phyloP scores from a whole-genome alignment of 2,329 filamentous ascomycete species.

The Botrytis fabae region DNA sequence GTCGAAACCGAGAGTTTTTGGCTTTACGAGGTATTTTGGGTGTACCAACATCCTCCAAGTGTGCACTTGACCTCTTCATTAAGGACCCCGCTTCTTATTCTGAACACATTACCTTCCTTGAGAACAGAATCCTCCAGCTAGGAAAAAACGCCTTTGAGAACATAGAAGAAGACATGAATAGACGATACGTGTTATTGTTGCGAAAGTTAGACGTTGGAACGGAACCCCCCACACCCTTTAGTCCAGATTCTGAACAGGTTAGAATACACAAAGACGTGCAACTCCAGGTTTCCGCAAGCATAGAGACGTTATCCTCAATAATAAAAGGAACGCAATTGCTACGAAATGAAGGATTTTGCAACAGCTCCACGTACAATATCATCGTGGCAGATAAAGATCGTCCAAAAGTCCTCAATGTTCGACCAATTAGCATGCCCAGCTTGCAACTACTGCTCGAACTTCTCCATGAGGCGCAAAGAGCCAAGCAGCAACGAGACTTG shows the following conservation, averaged over 20 bases:
- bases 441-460: neutral
- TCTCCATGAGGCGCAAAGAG: neutral
- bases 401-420: neutral
- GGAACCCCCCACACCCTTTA: fast-evolving
- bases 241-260: neutral
- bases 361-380: neutral
- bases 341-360: neutral
- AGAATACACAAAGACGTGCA: neutral
- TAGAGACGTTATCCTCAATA: neutral
- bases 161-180: neutral
- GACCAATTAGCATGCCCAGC: neutral
- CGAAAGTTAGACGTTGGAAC: fast-evolving
- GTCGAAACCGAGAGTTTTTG: too few relatives aligned
- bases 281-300: neutral
- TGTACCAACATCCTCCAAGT: too few relatives aligned
- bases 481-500: neutral
- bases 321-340: neutral
- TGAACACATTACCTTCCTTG: neutral
- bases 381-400: neutral
- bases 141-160: neutral
- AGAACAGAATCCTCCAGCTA: neutral
- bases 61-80: neutral
- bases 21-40: too few relatives aligned
- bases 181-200: neutral
- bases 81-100: fast-evolving